Percentiles rank a stretch among this genome's conserved stretches.
phyloP scores from a whole-genome alignment of 139 green algal genomes.

The Pleodorina starrii region DNA sequence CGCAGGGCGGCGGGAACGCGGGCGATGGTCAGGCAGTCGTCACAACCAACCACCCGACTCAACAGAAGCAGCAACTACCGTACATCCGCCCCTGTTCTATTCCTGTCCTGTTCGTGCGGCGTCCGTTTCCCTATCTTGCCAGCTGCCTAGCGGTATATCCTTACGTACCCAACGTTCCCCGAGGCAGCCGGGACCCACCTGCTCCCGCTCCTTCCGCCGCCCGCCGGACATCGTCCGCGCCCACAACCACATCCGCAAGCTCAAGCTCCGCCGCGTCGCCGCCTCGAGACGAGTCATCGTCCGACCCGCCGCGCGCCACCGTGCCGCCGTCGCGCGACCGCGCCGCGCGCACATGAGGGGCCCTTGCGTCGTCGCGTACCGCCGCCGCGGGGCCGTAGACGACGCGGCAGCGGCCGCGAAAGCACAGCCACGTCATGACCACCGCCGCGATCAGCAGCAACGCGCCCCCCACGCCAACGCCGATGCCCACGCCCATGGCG shows the following conservation, averaged over 20 bases:
- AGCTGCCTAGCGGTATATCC: no score
- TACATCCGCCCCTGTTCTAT: no score
- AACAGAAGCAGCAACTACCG: no score
- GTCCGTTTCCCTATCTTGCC: no score
- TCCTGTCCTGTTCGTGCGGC: no score
- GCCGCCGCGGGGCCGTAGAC: background rate
- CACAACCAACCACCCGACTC: no score
- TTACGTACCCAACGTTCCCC: no score
- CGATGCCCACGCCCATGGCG: background rate
- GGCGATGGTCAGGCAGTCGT: no score
- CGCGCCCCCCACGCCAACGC: background rate
- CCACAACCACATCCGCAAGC: constrained; percentile 29
- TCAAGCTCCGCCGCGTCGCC: background rate
- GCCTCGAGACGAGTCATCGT: background rate
- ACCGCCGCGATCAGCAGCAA: background rate
- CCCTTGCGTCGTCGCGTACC: background rate
- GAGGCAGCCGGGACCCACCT: background rate
- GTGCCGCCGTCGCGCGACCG: background rate
- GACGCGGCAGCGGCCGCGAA: background rate
- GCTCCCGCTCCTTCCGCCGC: background rate
- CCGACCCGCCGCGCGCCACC: no score
- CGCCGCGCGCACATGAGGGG: background rate
- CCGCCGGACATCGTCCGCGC: background rate
- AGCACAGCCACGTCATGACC: background rate
- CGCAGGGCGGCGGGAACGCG: no score